Evolutionary conservation across 805 yeast species (phyloP), one percentile per base, ranked within the genome.

Genomic region (Spathaspora boniae): DNA sequence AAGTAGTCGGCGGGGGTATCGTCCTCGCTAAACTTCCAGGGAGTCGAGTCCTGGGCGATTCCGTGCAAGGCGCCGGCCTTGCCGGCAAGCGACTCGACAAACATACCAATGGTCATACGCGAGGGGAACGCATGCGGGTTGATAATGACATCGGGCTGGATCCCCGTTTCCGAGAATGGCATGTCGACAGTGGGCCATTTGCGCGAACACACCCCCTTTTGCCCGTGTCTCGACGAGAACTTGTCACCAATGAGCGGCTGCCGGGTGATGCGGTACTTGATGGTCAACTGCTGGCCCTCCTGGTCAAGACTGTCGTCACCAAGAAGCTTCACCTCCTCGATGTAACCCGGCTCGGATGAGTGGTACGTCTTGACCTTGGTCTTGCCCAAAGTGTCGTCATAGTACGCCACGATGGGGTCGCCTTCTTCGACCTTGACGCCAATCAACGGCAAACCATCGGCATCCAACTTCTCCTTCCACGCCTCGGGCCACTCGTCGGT

Each of bases 81-180:
- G 56, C 98, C 98, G n/a, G 98, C 98, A 38, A 93, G 65, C 36
- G 95, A 84, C 65, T 93, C 98, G 32, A 93, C 97, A 65, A 93
- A 93, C 98, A 93, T 93, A 70, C 98, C 98, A 63, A 93, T 91
- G 9, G 98, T 93, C 98, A 93, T 93, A 72, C 98, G 93, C 32
- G 98, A 91, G 50, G 98, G 98, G 91, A 91, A 93, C 47, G 98
- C 98, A 61, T 91, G 98, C 3, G 98, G 98, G 60, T 93, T 93
- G 56, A 93, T 93, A 56, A 93, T 93, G 49, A 93, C 84, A 65
- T 93, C 98, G 2, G 98, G 98, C 60, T 86, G 96, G 43, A 93
- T 91, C 53, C 98, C 98, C 22, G 86, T 71, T 66, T 93, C 98
- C 46, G 87, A 77, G 70, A 93, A 93, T 36, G 98, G 98, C 95